Evolutionary conservation across 345 rosid species (phyloP), one percentile per base, ranked within the genome.

Genomic region (Sonneratia alba): DNA sequence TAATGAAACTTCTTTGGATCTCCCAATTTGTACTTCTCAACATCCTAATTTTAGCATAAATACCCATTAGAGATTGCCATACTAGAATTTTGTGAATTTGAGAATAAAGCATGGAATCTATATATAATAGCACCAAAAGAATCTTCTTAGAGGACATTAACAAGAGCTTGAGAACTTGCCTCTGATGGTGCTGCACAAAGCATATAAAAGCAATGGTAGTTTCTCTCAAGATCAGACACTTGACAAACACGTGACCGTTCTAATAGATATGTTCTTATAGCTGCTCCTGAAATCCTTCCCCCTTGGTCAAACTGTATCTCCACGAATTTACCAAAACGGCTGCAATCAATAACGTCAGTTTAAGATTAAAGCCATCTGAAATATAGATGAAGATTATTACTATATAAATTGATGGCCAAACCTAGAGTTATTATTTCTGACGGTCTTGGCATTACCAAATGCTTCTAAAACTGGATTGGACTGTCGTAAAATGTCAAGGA

Each of bases 391-490:
- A 74, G 42, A 42, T 43, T 71, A 75, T 75, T 49, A 76, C 37
- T 81, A 40, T n/a, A 72, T 43, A 22, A 21, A 67, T 59, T 40
- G 7, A 66, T 67, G 75, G 40, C 3, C 78, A 66, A 55, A 92
- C 99, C 99, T 95, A 76, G 99, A 95, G 71, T 95, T 95, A 75
- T 92, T 95, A 84, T 95, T 95, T 82, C 92, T 87, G 77, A 95
- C 90, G 57, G 99, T 95, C 85, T 95, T 95, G 42, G 99, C 99
- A 74, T 95, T 95, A 36, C 99, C 99, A 89, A 95, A 95, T 69
- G 98, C 99, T 90, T 95, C 99, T 73, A 95, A 82, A 73, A 95
- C 97, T 72, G 99, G 99, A 83, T 95, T 95, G 51, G 99, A 95
- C 99, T 95, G 83, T 78, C 73, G 75, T 76, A 80, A 64, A 71